These are phyloP conservation scores for Hyaloscypha bicolor DNA, from an alignment of 495 filamentous ascomycete species.

Conservation along the genomic window DNA sequence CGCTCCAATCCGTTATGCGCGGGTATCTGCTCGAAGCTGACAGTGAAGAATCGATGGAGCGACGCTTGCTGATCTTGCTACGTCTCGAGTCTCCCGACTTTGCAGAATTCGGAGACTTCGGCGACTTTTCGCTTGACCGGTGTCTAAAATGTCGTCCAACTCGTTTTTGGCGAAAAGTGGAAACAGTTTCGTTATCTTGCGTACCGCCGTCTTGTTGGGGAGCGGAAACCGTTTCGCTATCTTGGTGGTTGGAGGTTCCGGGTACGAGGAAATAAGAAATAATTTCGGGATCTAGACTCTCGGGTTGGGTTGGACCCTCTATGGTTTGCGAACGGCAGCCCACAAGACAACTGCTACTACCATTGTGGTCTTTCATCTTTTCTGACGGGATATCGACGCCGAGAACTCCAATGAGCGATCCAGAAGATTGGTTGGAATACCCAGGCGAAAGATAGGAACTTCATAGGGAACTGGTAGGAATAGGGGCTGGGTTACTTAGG, in stretches of 20 bases:
- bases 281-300: neutral
- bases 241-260: neutral
- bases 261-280: slow-evolving; percentile 16
- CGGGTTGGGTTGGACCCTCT: neutral
- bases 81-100: slow-evolving; percentile 4
- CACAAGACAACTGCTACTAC: neutral
- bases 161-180: slow-evolving; percentile 2
- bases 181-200: neutral
- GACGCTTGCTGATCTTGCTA: neutral
- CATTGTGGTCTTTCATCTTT: slow-evolving; percentile 8
- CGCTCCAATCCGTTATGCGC: slow-evolving; percentile 27
- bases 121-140: neutral
- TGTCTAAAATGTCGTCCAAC: neutral
- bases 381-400: neutral
- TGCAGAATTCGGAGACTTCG: neutral
- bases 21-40: slow-evolving; percentile 7
- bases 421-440: slow-evolving; percentile 7
- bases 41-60: slow-evolving; percentile 8
- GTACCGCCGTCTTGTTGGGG: neutral
- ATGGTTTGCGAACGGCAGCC: neutral
- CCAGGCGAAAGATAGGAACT: slow-evolving; percentile 7
- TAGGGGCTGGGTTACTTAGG: neutral
- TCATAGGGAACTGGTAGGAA: slow-evolving; percentile 11
- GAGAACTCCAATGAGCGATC: slow-evolving; percentile 11
- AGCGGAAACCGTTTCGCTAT: neutral